Conservation (phyloP, 2,329 filamentous ascomycete species). For the Stachybotrys chartarum region DNA sequence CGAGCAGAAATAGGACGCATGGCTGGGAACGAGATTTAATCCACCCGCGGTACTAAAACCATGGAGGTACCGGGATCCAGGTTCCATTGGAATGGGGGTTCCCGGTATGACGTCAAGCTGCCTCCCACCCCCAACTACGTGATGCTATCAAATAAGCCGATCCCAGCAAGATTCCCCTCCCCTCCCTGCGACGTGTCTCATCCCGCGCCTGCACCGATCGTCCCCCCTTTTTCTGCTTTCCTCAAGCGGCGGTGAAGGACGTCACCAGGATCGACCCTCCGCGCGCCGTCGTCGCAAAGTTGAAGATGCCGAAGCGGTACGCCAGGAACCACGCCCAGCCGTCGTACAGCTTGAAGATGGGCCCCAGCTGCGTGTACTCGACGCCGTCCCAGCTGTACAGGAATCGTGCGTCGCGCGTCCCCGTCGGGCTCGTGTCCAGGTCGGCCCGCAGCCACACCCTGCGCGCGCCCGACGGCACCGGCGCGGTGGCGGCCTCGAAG, state of each 20-base stretch:
- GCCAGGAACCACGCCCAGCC: conserved; percentile 41
- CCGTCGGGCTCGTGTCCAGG: conserved; percentile 15
- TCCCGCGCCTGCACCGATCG: neutral
- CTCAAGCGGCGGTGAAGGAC: conserved; percentile 7
- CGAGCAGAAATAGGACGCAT: too few species aligned
- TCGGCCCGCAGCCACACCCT: conserved; percentile 15
- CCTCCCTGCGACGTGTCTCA: neutral
- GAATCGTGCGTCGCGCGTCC: conserved; percentile 12
- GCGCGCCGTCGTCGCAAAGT: conserved; percentile 35
- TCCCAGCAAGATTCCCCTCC: neutral
- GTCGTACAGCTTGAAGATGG: conserved; percentile 26
- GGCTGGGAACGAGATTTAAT: too few species aligned
- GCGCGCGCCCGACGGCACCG: conserved; percentile 9
- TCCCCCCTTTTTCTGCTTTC: neutral
- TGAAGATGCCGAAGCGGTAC: conserved; percentile 42
- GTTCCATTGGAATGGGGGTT: neutral
- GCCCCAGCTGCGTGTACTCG: conserved; percentile 17
- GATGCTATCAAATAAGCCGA: neutral
- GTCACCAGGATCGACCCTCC: conserved; percentile 24
- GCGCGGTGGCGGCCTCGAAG: conserved; percentile 9
- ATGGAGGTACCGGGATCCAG: neutral
- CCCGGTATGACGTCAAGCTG: neutral
- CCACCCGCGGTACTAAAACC: too few species aligned
- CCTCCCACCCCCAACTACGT: neutral
- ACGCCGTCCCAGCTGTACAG: conserved; percentile 10